Conservation (phyloP, 2,329 filamentous ascomycete genomes). For the Aspergillus sp. region DNA sequence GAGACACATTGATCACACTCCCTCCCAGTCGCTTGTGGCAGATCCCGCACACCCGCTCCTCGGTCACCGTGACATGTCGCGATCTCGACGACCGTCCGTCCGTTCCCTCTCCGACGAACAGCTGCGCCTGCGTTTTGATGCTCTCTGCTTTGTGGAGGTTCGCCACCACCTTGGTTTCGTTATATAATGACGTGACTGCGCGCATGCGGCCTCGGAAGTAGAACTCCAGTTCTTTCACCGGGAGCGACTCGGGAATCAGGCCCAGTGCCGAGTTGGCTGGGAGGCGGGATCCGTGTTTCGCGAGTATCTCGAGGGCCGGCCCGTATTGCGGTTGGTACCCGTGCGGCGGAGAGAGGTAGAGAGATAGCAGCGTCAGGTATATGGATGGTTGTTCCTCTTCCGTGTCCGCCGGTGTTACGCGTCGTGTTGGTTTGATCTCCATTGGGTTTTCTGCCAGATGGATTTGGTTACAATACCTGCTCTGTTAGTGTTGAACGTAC, state of each 20-base stretch:
- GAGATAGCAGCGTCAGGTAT: conserved; percentile 79
- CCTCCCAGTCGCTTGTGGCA: conserved; percentile 89
- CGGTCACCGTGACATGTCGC: conserved; percentile 66
- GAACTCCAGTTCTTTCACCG: conserved; percentile 68
- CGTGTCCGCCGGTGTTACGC: conserved; percentile 35
- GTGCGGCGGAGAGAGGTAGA: conserved; percentile 75
- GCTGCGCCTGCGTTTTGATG: conserved; percentile 61
- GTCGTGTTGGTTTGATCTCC: conserved; percentile 24
- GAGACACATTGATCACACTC: conserved; percentile 81
- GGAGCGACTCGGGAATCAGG: conserved; percentile 71
- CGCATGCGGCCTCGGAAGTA: conserved; percentile 92
- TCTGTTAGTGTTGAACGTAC: neutral
- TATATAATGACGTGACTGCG: conserved; percentile 70
- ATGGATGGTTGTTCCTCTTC: conserved; percentile 62
- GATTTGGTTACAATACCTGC: conserved; percentile 78
- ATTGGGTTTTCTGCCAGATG: conserved; percentile 52
- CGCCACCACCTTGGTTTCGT: conserved; percentile 68
- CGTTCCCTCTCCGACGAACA: conserved; percentile 62
- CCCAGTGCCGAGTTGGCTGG: conserved; percentile 78
- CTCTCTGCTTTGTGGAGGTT: conserved; percentile 69
- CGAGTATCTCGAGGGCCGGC: conserved; percentile 79
- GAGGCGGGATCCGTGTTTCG: conserved; percentile 81
- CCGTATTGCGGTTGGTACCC: conserved; percentile 62
- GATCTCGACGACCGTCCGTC: conserved; percentile 47
- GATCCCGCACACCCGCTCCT: conserved; percentile 82